These are phyloP conservation scores for Colletotrichum agaves DNA, from an alignment of 2,329 filamentous ascomycete genomes.

Conservation along the genomic window DNA sequence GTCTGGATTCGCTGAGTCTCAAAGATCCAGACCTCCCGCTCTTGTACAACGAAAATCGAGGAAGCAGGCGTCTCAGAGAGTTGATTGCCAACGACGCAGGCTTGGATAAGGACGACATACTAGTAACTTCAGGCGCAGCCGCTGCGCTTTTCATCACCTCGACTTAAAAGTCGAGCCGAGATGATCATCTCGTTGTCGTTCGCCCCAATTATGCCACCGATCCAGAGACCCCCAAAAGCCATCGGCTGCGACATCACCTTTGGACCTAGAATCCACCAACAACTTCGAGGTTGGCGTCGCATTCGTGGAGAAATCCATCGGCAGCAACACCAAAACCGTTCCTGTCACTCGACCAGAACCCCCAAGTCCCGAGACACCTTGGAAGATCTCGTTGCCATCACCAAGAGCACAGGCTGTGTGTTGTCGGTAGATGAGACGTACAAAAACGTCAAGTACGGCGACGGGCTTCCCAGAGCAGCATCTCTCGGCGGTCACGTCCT, in stretches of 20 bases:
- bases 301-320: slow-evolving; percentile 35
- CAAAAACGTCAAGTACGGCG: slow-evolving; percentile 36
- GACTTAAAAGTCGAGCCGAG: slow-evolving; percentile 35
- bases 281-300: slow-evolving; percentile 37
- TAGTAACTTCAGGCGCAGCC: slow-evolving; percentile 41
- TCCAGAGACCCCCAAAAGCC: slow-evolving; percentile 39
- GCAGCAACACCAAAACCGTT: slow-evolving; percentile 39
- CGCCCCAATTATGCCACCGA: slow-evolving; percentile 43
- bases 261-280: slow-evolving; percentile 39
- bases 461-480: slow-evolving; percentile 34
- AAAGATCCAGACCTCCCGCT: slow-evolving; percentile 38
- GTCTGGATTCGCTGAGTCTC: slow-evolving; percentile 36
- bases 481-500: slow-evolving; percentile 39
- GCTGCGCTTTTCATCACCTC: slow-evolving; percentile 40
- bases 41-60: slow-evolving; percentile 40
- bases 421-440: slow-evolving; percentile 43
- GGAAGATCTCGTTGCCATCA: slow-evolving; percentile 30
- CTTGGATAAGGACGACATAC: slow-evolving; percentile 38
- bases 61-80: slow-evolving; percentile 35
- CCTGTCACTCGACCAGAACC: slow-evolving; percentile 41
- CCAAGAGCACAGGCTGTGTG: slow-evolving; percentile 27
- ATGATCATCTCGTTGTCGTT: slow-evolving; percentile 39
- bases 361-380: slow-evolving; percentile 32
- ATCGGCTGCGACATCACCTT: slow-evolving; percentile 41
- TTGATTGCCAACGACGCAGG: slow-evolving; percentile 34